phyloP scores from a whole-genome alignment of 306 rosid species.

The Carpinus viminea region DNA sequence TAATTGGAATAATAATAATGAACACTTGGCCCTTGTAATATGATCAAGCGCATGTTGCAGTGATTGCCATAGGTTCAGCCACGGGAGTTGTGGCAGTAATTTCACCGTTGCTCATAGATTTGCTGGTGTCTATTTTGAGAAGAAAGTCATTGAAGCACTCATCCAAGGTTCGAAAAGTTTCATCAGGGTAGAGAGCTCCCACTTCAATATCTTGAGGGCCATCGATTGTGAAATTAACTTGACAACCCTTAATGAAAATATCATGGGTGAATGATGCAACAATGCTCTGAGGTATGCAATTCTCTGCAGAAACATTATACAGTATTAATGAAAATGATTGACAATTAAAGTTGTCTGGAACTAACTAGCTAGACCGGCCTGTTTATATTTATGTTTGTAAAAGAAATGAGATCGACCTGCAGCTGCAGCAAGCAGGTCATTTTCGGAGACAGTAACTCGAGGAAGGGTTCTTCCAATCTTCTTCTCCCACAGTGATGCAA shows the following conservation, averaged over 20 bases:
- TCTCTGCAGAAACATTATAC: conserved; percentile 39
- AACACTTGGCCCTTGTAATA: background rate
- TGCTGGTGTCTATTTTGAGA: conserved; percentile 16
- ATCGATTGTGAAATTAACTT: conserved; percentile 39
- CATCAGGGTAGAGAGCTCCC: conserved; percentile 55
- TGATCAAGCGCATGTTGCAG: conserved; percentile 36
- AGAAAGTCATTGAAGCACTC: conserved; percentile 62
- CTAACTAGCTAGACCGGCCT: too few relatives aligned
- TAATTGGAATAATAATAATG: background rate
- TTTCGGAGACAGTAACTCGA: conserved; percentile 49
- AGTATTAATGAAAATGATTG: background rate
- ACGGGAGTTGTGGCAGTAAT: conserved; percentile 21
- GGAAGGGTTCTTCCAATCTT: conserved; percentile 60
- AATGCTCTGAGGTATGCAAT: conserved; percentile 51
- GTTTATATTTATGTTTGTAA: too few relatives aligned
- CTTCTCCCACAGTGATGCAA: conserved; percentile 66
- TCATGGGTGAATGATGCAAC: conserved; percentile 80
- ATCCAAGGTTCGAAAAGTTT: conserved; percentile 51
- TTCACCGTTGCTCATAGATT: conserved; percentile 10
- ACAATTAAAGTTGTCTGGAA: background rate
- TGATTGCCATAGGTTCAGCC: conserved; percentile 39
- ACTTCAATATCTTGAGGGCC: conserved; percentile 48
- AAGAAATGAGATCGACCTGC: conserved; percentile 40
- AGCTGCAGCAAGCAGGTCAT: conserved; percentile 53
- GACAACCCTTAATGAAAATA: conserved; percentile 76